A percentile compares a stretch with the other conserved stretches of the same genome.
phyloP scores from a whole-genome alignment of 2,329 filamentous ascomycete species.

The Nemania diffusa region DNA sequence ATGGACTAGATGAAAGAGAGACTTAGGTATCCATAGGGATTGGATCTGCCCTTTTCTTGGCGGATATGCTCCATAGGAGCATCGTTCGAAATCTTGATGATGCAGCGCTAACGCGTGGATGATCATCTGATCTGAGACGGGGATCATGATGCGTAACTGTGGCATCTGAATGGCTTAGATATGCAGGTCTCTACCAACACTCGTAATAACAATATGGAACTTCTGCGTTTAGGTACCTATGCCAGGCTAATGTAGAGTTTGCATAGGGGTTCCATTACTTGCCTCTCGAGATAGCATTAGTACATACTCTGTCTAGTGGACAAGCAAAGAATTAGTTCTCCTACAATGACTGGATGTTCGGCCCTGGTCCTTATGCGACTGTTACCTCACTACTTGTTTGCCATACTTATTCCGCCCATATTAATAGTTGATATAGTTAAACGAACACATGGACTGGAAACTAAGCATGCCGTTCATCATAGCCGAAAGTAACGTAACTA shows the following conservation, averaged over 20 bases:
- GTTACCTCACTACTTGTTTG: not conserved
- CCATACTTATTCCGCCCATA: not conserved
- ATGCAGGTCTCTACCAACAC: slow-evolving; percentile 1
- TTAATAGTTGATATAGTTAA: not conserved
- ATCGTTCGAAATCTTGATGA: slow-evolving; percentile 11
- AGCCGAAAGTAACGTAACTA: not conserved
- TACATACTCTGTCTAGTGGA: not conserved
- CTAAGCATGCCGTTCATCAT: not conserved
- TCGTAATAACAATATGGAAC: not conserved
- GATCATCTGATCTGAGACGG: slow-evolving; percentile 32
- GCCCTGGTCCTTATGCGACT: not conserved
- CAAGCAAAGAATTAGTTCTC: not conserved
- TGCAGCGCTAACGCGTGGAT: slow-evolving; percentile 17
- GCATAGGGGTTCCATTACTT: slow-evolving; percentile 11
- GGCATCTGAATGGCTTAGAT: slow-evolving; percentile 14
- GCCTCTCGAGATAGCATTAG: not conserved
- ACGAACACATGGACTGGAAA: not conserved
- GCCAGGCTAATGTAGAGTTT: not conserved
- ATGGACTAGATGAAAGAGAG: not conserved
- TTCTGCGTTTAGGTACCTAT: not conserved
- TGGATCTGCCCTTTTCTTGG: not conserved
- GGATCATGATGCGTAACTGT: slow-evolving; percentile 4
- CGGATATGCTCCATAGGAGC: not conserved
- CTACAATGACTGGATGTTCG: not conserved
- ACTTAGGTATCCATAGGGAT: not conserved